Evolutionary conservation across 108 stramenopile species (phyloP).

Genomic region (Pinguiococcus pyrenoidosus): DNA sequence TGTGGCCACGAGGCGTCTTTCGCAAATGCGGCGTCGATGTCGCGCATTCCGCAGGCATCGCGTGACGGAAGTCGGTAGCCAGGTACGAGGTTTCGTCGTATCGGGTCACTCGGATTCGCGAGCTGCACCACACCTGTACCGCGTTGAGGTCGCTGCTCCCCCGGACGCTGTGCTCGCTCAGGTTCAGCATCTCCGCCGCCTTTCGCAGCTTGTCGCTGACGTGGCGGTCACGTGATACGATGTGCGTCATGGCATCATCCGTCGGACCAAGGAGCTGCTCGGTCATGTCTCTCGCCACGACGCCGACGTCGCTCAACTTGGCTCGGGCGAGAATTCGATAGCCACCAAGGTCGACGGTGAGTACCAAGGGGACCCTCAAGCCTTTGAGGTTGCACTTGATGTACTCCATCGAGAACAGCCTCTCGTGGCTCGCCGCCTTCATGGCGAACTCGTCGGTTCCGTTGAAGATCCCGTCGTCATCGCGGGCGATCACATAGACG

Average conservation of each 20-base stretch:
- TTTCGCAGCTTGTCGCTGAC: conserved; percentile 13
- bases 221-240: conserved; percentile 6
- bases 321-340: conserved; percentile 34
- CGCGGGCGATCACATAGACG: conserved; percentile 25
- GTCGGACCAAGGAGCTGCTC: conserved; percentile 35
- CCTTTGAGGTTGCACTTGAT: conserved; percentile 6
- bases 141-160: conserved; percentile 16
- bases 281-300: conserved; percentile 7
- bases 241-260: conserved; percentile 21
- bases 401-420: conserved; percentile 30
- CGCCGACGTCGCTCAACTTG: conserved; percentile 28
- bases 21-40: conserved; percentile 33
- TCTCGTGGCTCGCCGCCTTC: conserved; percentile 31
- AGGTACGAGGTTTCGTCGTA: no score
- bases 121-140: no score
- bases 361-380: conserved; percentile 19
- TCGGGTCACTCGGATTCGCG: no score
- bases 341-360: conserved; percentile 36
- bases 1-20: conserved; percentile 22
- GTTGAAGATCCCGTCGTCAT: conserved; percentile 45
- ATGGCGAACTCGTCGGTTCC: conserved; percentile 40
- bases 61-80: conserved; percentile 40
- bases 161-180: conserved; percentile 22
- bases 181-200: conserved; percentile 25
- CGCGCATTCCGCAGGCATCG: conserved; percentile 35